Percentiles rank a stretch among this genome's conserved stretches.
Conservation (phyloP, 352 stramenopile genomes). For the Bremia lactucae region DNA sequence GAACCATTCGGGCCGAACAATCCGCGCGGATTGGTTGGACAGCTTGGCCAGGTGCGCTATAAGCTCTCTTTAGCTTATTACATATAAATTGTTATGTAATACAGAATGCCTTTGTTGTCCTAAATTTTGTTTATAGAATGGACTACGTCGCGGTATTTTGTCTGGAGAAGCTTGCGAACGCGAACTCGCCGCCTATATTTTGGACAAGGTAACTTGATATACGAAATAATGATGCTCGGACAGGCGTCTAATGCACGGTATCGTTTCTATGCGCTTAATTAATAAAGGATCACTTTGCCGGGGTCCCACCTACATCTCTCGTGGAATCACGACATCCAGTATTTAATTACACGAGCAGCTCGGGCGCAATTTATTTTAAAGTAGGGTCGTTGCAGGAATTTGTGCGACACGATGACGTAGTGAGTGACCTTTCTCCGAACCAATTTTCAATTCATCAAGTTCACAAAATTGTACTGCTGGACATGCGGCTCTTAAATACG, state of each 20-base stretch:
- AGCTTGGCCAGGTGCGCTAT: conserved; percentile 43
- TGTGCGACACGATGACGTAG: conserved; percentile 89
- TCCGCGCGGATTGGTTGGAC: conserved; percentile 86
- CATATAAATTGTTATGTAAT: not conserved
- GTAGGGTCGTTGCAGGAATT: conserved; percentile 96
- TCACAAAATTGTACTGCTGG: conserved; percentile 97
- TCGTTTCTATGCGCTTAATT: conserved; percentile 17
- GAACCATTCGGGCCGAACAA: conserved; percentile 98
- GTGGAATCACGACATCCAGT: conserved; percentile 67
- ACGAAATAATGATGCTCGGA: no score
- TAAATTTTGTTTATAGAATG: conserved; percentile 27
- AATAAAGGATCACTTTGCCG: conserved; percentile 75
- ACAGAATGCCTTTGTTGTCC: not conserved
- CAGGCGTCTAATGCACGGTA: no score
- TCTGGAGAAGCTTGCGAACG: conserved; percentile 94
- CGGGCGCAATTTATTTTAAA: conserved; percentile 71
- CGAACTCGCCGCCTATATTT: conserved; percentile 94
- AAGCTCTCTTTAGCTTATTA: no score
- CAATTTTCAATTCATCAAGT: conserved; percentile 88
- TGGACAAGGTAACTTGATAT: conserved; percentile 90
- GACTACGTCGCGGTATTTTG: conserved; percentile 86
- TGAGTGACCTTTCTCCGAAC: conserved; percentile 88
- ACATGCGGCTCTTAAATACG: conserved; percentile 97
- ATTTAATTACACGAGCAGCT: conserved; percentile 55
- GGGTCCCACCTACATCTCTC: conserved; percentile 60